Conservation (phyloP, 768 basidiomycete species). For the Suillus subluteus region DNA sequence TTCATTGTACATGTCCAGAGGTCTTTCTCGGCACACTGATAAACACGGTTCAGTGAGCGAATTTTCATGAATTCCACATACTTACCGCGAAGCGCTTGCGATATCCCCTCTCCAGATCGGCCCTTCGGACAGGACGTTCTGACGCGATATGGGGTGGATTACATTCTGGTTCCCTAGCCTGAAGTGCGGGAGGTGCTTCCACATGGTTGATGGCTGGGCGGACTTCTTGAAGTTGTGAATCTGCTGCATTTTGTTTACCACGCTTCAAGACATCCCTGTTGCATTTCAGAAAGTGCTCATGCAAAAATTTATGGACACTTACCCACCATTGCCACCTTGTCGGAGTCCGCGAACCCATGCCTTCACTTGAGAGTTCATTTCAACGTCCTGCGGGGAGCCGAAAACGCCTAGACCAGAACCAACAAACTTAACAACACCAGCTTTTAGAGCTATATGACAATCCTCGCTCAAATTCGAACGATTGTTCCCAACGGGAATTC, state of each 20-base stretch:
- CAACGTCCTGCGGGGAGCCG: constrained; percentile 54
- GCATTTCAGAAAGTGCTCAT: constrained; percentile 50
- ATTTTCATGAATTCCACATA: neutral
- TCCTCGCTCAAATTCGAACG: constrained; percentile 42
- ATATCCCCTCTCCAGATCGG: constrained; percentile 1
- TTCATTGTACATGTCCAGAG: neutral
- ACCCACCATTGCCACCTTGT: constrained; percentile 64
- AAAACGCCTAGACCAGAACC: constrained; percentile 49
- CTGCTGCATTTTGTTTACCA: constrained; percentile 38
- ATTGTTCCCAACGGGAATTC: constrained; percentile 48
- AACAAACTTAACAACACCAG: constrained; percentile 44
- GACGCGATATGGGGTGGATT: neutral
- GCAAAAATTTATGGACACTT: constrained; percentile 28
- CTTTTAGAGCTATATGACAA: constrained; percentile 56
- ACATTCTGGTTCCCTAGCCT: constrained; percentile 1
- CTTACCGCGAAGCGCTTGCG: neutral
- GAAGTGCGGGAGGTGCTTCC: constrained; percentile 11
- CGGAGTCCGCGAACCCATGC: constrained; percentile 62
- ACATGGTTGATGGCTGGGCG: constrained; percentile 11
- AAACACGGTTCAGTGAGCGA: neutral
- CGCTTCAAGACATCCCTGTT: constrained; percentile 52
- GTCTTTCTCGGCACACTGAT: neutral
- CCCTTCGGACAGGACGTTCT: neutral
- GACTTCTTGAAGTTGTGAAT: constrained; percentile 8
- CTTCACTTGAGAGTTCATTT: constrained; percentile 41